Evolutionary conservation across 2,329 filamentous ascomycete genomes (phyloP).

Genomic region (Zymoseptoria tritici): DNA sequence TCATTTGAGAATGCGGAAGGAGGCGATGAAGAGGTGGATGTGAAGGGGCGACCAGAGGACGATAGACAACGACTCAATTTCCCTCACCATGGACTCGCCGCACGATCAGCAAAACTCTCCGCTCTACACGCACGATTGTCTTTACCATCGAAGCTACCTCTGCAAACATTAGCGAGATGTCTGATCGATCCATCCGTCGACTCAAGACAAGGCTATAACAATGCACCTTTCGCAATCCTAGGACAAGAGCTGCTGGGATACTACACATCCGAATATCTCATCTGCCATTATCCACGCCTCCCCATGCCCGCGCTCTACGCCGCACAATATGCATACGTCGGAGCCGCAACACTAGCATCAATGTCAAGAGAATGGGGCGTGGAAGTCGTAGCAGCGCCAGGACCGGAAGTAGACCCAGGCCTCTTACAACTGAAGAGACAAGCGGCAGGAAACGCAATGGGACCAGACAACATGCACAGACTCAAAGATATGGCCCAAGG

Average conservation of each 20-base stretch:
- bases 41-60: background rate
- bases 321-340: slow-evolving; percentile 76
- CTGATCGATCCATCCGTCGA: slow-evolving; percentile 84
- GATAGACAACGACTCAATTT: slow-evolving; percentile 15
- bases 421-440: slow-evolving; percentile 68
- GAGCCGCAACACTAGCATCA: slow-evolving; percentile 62
- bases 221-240: slow-evolving; percentile 70
- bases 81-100: slow-evolving; percentile 39
- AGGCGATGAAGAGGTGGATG: slow-evolving; percentile 21
- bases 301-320: slow-evolving; percentile 83
- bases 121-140: slow-evolving; percentile 85
- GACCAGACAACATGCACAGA: slow-evolving; percentile 20
- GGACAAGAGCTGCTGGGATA: slow-evolving; percentile 79
- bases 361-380: slow-evolving; percentile 86
- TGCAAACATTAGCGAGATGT: slow-evolving; percentile 77
- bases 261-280: slow-evolving; percentile 79
- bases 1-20: slow-evolving; percentile 16
- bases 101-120: slow-evolving; percentile 76
- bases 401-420: slow-evolving; percentile 84
- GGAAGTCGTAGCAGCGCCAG: slow-evolving; percentile 76
- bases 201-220: slow-evolving; percentile 74
- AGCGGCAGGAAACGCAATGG: slow-evolving; percentile 36
- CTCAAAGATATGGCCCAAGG: slow-evolving; percentile 27
- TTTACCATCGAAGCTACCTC: slow-evolving; percentile 71
- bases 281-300: slow-evolving; percentile 83